Percentiles rank a stretch among this genome's conserved stretches.
phyloP scores from a whole-genome alignment of 192 early-diverging fungal species.

The Entophlyctis luteolus region DNA sequence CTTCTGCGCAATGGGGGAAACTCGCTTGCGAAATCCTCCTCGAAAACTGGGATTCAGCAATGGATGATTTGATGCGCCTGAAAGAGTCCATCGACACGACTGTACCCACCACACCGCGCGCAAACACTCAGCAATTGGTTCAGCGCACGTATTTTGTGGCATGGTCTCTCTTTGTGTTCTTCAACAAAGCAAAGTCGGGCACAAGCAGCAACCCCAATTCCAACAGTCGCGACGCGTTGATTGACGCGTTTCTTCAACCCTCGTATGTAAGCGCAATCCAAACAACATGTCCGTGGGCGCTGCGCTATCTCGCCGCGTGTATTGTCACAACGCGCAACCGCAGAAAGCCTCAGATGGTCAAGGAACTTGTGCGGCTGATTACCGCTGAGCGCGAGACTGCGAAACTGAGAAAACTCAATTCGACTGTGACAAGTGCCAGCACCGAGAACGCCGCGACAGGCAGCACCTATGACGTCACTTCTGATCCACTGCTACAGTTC shows the following conservation, averaged over 20 bases:
- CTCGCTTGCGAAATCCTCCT: slow-evolving; percentile 90
- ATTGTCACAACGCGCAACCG: slow-evolving; percentile 86
- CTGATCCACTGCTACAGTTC: slow-evolving; percentile 92
- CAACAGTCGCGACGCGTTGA: slow-evolving; percentile 89
- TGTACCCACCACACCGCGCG: slow-evolving; percentile 43
- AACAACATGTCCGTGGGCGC: slow-evolving; percentile 92
- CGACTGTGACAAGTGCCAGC: no score
- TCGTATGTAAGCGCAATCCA: slow-evolving; percentile 97
- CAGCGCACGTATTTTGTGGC: slow-evolving; percentile 92
- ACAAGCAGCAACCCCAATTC: no score
- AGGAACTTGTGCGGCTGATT: slow-evolving; percentile 75
- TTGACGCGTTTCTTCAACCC: slow-evolving; percentile 88
- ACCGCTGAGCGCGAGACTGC: slow-evolving; percentile 82
- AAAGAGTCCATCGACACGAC: slow-evolving; percentile 80
- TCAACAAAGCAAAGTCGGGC: slow-evolving; percentile 96
- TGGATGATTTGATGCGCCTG: slow-evolving; percentile 83
- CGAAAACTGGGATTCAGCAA: slow-evolving; percentile 89
- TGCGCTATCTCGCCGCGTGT: slow-evolving; percentile 89
- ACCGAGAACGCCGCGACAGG: slow-evolving; percentile 87
- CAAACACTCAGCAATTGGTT: slow-evolving; percentile 65
- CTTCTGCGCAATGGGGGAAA: slow-evolving; percentile 94
- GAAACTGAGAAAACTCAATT: no score
- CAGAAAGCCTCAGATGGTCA: slow-evolving; percentile 61
- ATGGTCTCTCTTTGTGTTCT: slow-evolving; percentile 97
- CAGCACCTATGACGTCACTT: slow-evolving; percentile 78